A percentile compares a stretch with the other conserved stretches of the same genome.
Evolutionary conservation across 768 basidiomycete genomes (phyloP).

Genomic region (Russula sp.): DNA sequence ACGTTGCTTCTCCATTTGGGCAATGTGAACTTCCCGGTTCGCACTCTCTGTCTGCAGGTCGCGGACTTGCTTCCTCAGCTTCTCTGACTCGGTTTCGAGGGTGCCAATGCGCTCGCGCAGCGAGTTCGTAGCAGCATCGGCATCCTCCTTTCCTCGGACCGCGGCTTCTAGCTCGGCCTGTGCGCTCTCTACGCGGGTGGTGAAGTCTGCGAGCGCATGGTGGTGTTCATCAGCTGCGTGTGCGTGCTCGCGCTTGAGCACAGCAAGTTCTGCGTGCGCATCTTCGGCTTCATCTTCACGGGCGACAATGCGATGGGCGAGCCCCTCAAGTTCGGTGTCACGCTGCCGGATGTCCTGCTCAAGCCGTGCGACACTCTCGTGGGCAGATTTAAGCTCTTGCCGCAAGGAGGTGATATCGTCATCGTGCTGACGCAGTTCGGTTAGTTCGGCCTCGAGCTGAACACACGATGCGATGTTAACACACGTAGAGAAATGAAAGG

Average conservation of each 20-base stretch:
- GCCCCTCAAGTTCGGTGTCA: conserved; percentile 48
- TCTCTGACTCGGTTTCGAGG: conserved; percentile 52
- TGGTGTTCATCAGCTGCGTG: conserved; percentile 43
- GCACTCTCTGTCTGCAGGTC: conserved; percentile 75
- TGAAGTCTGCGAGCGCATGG: conserved; percentile 39
- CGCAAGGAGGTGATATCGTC: conserved; percentile 44
- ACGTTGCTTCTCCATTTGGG: conserved; percentile 61
- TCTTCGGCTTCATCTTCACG: conserved; percentile 47
- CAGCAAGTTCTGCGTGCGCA: conserved; percentile 47
- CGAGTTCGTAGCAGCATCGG: conserved; percentile 42
- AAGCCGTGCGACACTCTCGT: conserved; percentile 46
- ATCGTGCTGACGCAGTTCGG: conserved; percentile 44
- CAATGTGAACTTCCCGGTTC: conserved; percentile 73
- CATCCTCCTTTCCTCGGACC: conserved; percentile 47
- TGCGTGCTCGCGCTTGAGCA: conserved; percentile 47
- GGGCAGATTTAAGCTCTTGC: conserved; percentile 47
- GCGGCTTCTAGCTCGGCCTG: conserved; percentile 42
- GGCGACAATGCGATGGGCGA: conserved; percentile 38
- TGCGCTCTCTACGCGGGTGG: conserved; percentile 40
- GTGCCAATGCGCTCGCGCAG: conserved; percentile 43
- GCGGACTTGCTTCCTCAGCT: conserved; percentile 55
- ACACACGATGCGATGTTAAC: neutral
- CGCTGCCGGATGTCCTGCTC: conserved; percentile 50
- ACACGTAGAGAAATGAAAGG: neutral
- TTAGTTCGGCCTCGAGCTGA: conserved; percentile 49